A percentile compares a stretch with the other conserved stretches of the same genome.
These are phyloP conservation scores for Cochlearia excelsa DNA, from an alignment of 345 rosid species.

Conservation along the genomic window DNA sequence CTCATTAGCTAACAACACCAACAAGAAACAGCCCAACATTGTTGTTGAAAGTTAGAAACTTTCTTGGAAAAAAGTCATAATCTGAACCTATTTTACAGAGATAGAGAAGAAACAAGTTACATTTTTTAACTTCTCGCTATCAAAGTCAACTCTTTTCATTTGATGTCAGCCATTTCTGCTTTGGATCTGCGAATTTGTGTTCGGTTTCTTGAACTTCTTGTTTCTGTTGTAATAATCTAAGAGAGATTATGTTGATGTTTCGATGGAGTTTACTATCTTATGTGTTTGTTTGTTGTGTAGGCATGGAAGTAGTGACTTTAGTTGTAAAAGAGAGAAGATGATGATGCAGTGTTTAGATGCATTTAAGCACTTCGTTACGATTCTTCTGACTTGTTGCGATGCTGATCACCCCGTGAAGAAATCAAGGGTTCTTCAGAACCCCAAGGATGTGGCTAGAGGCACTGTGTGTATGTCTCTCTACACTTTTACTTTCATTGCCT, in stretches of 20 bases:
- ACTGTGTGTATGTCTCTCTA: conserved; percentile 60
- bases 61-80: too few relatives aligned
- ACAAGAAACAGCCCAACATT: too few relatives aligned
- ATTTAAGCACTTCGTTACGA: conserved; percentile 45
- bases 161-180: conserved; percentile 17
- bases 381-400: conserved; percentile 56
- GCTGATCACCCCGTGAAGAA: conserved; percentile 43
- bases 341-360: conserved; percentile 58
- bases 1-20: too few relatives aligned
- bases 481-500: neutral
- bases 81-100: too few relatives aligned
- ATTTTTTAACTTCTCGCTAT: neutral
- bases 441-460: conserved; percentile 63
- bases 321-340: conserved; percentile 47
- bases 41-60: too few relatives aligned
- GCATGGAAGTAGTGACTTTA: conserved; percentile 54
- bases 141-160: conserved; percentile 26
- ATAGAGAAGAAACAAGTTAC: too few relatives aligned
- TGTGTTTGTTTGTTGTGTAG: conserved; percentile 35
- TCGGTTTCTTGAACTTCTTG: conserved; percentile 15
- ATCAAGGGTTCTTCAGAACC: conserved; percentile 55
- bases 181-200: conserved; percentile 16
- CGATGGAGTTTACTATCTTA: neutral
- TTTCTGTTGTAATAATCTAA: neutral
- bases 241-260: neutral